These are phyloP conservation scores for Amborella trichopoda DNA, from an alignment of 164 flowering plant species.

Conservation along the genomic window DNA sequence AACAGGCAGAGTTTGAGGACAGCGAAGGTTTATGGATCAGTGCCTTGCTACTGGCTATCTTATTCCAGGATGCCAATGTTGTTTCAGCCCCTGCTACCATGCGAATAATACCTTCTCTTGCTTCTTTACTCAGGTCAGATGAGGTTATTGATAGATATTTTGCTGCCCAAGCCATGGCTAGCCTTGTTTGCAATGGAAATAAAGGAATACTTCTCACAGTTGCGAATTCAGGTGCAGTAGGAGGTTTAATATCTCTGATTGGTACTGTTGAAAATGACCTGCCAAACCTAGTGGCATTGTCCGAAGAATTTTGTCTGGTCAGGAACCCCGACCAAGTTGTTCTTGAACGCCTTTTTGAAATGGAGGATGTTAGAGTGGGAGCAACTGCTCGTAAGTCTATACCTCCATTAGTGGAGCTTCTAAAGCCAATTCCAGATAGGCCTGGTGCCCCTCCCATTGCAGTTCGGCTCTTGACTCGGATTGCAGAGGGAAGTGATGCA, in stretches of 20 bases:
- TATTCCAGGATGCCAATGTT: slow-evolving; percentile 60
- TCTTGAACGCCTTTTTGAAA: slow-evolving; percentile 55
- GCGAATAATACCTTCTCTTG: slow-evolving; percentile 61
- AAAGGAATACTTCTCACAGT: slow-evolving; percentile 47
- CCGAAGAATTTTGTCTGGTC: slow-evolving; percentile 56
- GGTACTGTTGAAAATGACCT: slow-evolving; percentile 61
- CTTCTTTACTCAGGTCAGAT: slow-evolving; percentile 53
- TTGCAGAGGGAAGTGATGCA: slow-evolving; percentile 71
- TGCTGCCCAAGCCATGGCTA: slow-evolving; percentile 80
- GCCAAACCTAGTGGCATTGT: slow-evolving; percentile 52
- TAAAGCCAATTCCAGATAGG: slow-evolving; percentile 81
- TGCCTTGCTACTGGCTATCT: slow-evolving; percentile 54
- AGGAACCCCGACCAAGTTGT: slow-evolving; percentile 61
- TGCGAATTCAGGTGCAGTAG: slow-evolving; percentile 76
- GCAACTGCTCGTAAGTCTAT: slow-evolving; percentile 65
- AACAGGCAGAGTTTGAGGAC: slow-evolving; percentile 65
- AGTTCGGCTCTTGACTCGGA: slow-evolving; percentile 45
- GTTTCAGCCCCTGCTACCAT: slow-evolving; percentile 42
- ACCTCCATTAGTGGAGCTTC: slow-evolving; percentile 69
- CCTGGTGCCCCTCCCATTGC: slow-evolving; percentile 75
- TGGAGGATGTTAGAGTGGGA: slow-evolving; percentile 67
- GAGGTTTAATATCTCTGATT: slow-evolving; percentile 49
- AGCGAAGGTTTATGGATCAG: slow-evolving; percentile 73
- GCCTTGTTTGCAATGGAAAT: slow-evolving; percentile 52
- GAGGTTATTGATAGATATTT: slow-evolving; percentile 61